Base-by-base conservation (phyloP, 2,329 filamentous ascomycete genomes). In the Monosporascus cannonballus region DNA sequence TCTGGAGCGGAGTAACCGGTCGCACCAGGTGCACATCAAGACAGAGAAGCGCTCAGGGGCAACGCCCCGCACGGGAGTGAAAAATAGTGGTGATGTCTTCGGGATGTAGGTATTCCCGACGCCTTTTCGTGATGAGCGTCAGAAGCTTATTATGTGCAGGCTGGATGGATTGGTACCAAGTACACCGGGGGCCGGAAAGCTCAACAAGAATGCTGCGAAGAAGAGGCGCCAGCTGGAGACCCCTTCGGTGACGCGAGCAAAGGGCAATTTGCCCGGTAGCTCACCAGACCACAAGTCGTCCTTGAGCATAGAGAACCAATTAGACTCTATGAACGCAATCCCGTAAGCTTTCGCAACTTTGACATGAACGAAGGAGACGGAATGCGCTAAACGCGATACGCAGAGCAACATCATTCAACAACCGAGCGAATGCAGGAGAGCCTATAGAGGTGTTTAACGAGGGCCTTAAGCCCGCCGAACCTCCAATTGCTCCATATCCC, bases 391-490 rank as follows among this genome's bases (percentile, higher is more conserved):
- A 61, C 53, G 60, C 7, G 48, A 15, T 8, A 47, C 14, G 41
- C 54, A 84, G 80, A 49, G 64, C 74, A n/a, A 76, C 83, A 20
- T 76, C 85, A 5, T 97, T 97, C 67, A 78, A 83, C 49, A 84
- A 92, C 56, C 84, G 94, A 49, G 74, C 77, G 36, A 92, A 95
- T 62, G 77, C 90, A 14, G 93, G 93, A 52, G 87, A 95, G 61
- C 80, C 90, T 9, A 68, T 94, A 47, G 92, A 97, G 67, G 81
- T 90, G 27, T 79, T 99, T 56, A 96, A 96, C 69, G 76, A 81
- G 42, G 83, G 93, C 54, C 79, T 96, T 30, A 67, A 79, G 15
- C 71, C 84, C 1, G 76, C 87, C 30, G 84, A 90, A 47, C 75
- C 86, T 2, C 89, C 87, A 2, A 79, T 89, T 24, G 85, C 86